Evolutionary conservation across 345 rosid species (phyloP).

Genomic region (Linum tenue): DNA sequence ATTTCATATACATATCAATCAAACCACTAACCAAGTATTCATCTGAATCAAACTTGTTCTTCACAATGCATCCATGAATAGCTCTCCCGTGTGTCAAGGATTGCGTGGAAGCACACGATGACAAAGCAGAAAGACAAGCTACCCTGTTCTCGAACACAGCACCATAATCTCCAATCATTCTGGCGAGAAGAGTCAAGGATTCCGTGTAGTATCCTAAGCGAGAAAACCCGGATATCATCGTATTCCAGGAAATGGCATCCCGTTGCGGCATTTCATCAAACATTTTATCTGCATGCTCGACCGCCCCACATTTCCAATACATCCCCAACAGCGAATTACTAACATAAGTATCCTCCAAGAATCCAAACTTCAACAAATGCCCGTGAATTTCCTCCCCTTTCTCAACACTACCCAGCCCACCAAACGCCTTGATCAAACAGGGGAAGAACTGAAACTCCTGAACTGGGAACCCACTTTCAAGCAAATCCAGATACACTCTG

Average conservation of each 20-base stretch:
- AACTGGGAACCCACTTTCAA: slow-evolving; percentile 26
- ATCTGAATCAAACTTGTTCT: slow-evolving; percentile 22
- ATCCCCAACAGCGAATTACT: slow-evolving; percentile 26
- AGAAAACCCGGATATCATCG: slow-evolving; percentile 33
- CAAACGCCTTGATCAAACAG: slow-evolving; percentile 35
- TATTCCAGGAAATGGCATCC: slow-evolving; percentile 37
- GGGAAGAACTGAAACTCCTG: slow-evolving; percentile 29
- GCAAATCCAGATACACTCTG: slow-evolving; percentile 21
- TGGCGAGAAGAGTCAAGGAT: neutral
- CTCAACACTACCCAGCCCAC: slow-evolving; percentile 19
- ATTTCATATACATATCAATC: slow-evolving; percentile 42
- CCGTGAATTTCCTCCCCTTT: slow-evolving; percentile 32
- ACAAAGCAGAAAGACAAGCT: slow-evolving; percentile 28
- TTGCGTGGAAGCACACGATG: slow-evolving; percentile 26
- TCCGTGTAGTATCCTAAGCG: slow-evolving; percentile 3
- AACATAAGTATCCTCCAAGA: slow-evolving; percentile 22
- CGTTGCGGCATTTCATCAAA: neutral
- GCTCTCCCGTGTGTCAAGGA: slow-evolving; percentile 28
- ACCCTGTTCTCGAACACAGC: slow-evolving; percentile 16
- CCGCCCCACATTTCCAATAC: slow-evolving; percentile 25
- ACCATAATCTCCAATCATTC: slow-evolving; percentile 21
- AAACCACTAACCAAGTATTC: slow-evolving; percentile 30
- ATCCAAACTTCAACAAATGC: slow-evolving; percentile 30
- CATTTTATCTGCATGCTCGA: slow-evolving; percentile 19
- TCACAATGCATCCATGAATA: slow-evolving; percentile 31